Evolutionary conservation across 306 rosid species (phyloP), one percentile per base, ranked within the genome.

Genomic region (Trifolium fragiferum): DNA sequence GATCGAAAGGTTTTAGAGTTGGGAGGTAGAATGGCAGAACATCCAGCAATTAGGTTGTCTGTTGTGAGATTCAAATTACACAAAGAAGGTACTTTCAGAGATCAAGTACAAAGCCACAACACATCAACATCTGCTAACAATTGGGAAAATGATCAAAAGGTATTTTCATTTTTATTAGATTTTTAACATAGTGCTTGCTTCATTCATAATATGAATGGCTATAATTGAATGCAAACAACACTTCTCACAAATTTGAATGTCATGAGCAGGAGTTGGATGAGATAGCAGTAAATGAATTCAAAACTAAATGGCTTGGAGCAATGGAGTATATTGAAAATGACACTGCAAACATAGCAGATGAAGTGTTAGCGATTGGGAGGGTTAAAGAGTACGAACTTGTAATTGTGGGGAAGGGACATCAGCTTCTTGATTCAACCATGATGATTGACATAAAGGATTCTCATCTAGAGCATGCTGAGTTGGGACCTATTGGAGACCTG

Each of bases 1-100:
- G 84, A 80, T 72, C 80, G 82, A n/a, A 77, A 76, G 82, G 81
- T 43, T 63, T 68, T 85, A 37, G 86, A 76, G 51, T 23, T 85
- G 72, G 86, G 84, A 2, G 54, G 66, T 21, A 78, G 86, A n/a
- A 76, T 85, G 76, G 84, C 84, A 21, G 78, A 76, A 10, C 78
- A 85, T 65, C 86, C 84, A 63, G 37, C 59, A 3, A 47, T 64
- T 9, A 73, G 14, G 19, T 13, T 85, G 3, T 9, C 72, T n/a
- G 13, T 79, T 5, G 35, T 85, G 35, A 79, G 81, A 67, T 82
- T 85, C 66, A 46, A 30, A 8, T 68, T 25, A 30, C 32, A 10
- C 15, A 70, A 8, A 13, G 49, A 44, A 70, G 27, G 19, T 6
- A 47, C 54, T 47, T 47, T 40, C 14, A 47, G 19, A 12, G 21